Evolutionary conservation across 2,329 filamentous ascomycete species (phyloP).

Genomic region (Botrytis fragariae): DNA sequence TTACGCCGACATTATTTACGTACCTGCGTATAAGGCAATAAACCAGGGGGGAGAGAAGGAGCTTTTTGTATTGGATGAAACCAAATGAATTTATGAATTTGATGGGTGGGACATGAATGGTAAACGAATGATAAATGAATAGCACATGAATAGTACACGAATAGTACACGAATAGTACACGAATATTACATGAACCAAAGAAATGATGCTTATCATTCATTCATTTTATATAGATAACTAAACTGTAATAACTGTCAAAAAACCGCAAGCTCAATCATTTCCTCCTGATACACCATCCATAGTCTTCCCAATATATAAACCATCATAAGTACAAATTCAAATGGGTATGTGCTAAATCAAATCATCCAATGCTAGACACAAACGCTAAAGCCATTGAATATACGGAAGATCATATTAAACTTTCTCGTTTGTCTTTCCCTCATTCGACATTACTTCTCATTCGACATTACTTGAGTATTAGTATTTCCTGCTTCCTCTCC

Average conservation of each 20-base stretch:
- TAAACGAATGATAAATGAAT: neutral
- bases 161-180: too few relatives aligned
- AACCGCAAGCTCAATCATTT: neutral
- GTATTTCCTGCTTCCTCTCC: constrained; percentile 11
- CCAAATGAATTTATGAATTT: neutral
- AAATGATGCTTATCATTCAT: constrained; percentile 8
- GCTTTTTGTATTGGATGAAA: neutral
- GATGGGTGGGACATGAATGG: neutral
- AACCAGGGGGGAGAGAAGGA: neutral
- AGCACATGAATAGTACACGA: neutral
- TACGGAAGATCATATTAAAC: neutral
- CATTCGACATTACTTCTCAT: constrained; percentile 7
- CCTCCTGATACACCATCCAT: neutral
- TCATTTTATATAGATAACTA: too few relatives aligned
- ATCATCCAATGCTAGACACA: neutral
- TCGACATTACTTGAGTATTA: constrained; percentile 3
- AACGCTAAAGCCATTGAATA: neutral
- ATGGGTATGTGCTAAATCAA: neutral
- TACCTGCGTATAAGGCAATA: neutral
- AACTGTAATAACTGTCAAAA: neutral
- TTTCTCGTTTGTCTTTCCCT: constrained; percentile 12
- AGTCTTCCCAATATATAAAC: neutral
- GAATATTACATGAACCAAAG: neutral
- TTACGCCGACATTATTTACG: neutral
- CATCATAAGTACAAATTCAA: neutral